Conservation (phyloP, 768 basidiomycete species). For the Tulasnella sp. region DNA sequence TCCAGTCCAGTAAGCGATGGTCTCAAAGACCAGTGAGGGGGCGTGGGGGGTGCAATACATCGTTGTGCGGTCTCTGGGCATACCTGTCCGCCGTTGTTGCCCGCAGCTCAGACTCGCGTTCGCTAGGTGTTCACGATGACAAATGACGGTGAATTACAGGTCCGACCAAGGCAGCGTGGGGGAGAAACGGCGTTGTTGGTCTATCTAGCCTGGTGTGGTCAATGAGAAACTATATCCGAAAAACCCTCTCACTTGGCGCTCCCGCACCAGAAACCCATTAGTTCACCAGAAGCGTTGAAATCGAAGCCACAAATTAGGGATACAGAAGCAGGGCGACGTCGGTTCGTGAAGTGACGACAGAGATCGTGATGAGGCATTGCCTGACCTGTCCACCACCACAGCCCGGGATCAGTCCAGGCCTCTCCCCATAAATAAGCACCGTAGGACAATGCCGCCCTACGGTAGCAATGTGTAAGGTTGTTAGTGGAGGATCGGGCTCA, state of each 20-base stretch:
- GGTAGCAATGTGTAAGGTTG: neutral
- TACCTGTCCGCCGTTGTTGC: neutral
- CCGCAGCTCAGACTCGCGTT: neutral
- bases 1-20: neutral
- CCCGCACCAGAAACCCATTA: neutral
- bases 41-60: neutral
- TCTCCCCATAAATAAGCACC: neutral
- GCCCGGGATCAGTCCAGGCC: neutral
- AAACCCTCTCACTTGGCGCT: neutral
- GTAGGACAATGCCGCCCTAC: neutral
- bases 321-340: neutral
- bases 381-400: neutral
- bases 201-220: neutral
- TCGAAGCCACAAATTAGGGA: neutral
- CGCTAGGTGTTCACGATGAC: neutral
- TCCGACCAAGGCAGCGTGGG: neutral
- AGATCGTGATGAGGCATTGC: neutral
- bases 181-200: neutral
- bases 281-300: neutral
- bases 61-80: neutral
- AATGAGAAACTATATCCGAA: neutral
- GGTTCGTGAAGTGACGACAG: conserved; percentile 1
- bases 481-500: neutral
- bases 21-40: too few species aligned
- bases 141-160: neutral